These are phyloP conservation scores for Phytophthora uliginosa DNA, from an alignment of 352 stramenopile genomes.

Conservation along the genomic window DNA sequence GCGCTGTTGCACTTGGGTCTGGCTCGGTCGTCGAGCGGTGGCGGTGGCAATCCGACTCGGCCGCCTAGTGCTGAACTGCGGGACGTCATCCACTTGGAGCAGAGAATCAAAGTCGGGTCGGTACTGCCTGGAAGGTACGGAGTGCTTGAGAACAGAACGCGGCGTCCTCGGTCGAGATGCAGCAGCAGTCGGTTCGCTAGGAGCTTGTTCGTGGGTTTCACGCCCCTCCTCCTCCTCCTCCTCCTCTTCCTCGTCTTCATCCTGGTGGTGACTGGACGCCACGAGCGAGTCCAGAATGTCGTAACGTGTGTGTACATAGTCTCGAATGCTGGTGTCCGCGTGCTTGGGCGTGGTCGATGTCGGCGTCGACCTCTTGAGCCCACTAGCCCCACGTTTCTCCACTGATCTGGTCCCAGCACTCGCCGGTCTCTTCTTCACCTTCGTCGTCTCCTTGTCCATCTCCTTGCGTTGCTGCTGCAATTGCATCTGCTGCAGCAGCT, in stretches of 20 bases:
- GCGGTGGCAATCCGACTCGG: conserved; percentile 22
- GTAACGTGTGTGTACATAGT: conserved; percentile 28
- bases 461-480: conserved; percentile 62
- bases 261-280: conserved; percentile 20
- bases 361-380: conserved; percentile 1
- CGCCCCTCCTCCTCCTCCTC: conserved; percentile 20
- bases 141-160: conserved; percentile 18
- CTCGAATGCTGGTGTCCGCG: not conserved
- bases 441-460: conserved; percentile 7
- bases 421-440: conserved; percentile 23
- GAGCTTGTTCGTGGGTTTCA: conserved; percentile 32
- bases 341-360: conserved; percentile 11
- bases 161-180: conserved; percentile 13
- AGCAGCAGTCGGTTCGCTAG: conserved; percentile 35
- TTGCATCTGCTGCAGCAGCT: conserved; percentile 77
- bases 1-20: conserved; percentile 33
- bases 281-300: conserved; percentile 58
- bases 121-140: conserved; percentile 18
- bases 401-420: conserved; percentile 13
- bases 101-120: conserved; percentile 57
- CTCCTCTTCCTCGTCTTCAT: conserved; percentile 29
- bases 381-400: conserved; percentile 7
- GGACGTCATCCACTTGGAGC: conserved; percentile 37
- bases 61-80: conserved; percentile 35
- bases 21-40: conserved; percentile 19